Evolutionary conservation across 352 stramenopile species (phyloP), one percentile per base, ranked within the genome.

Genomic region (Pythium phragmiticola): DNA sequence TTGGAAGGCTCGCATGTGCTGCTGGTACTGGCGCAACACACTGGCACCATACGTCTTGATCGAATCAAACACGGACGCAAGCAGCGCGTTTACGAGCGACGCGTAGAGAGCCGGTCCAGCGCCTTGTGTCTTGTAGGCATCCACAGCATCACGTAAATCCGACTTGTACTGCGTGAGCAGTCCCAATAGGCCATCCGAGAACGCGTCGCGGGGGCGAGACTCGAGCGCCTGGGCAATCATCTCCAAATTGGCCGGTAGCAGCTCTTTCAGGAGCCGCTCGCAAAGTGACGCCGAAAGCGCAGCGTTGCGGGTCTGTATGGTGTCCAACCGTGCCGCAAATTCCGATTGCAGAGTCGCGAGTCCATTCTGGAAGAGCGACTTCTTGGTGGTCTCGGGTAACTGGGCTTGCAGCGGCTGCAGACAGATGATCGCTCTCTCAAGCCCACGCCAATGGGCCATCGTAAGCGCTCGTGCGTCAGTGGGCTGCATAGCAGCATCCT

Each of bases 151-250:
- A 9, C 66, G 57, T 28, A 90, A 51, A 62, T 87, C 76, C 17
- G 76, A 79, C 60, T 87, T 82, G 65, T 88, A 88, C 60, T 87
- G 74, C 19, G 76, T 80, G 30, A 89, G 55, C 34, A 82, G 46
- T n/a, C 63, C 59, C 28, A 78, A 48, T 1, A 90, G 63, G 1
- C 76, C 76, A 57, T 89, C 79, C 0, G 71, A 72, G 57, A 90
- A 90, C 2, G 72, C 73, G 0, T 80, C 74, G 21, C 76, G 79
- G 26, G 76, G 39, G 47, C 69, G 73, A 41, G 53, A 43, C 17
- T 72, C 66, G 3, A 90, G 66, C 0, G 79, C 69, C 17, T 52
- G 60, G 6, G 72, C 63, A 52, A 82, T 77, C 17, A 70, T 30
- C 37, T 78, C 68, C 42, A 88, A 65, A 13, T 69, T 81, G 28